A percentile compares a stretch with the other conserved stretches of the same genome.
Conservation (phyloP, 2,329 filamentous ascomycete genomes). For the Periconia digitata region DNA sequence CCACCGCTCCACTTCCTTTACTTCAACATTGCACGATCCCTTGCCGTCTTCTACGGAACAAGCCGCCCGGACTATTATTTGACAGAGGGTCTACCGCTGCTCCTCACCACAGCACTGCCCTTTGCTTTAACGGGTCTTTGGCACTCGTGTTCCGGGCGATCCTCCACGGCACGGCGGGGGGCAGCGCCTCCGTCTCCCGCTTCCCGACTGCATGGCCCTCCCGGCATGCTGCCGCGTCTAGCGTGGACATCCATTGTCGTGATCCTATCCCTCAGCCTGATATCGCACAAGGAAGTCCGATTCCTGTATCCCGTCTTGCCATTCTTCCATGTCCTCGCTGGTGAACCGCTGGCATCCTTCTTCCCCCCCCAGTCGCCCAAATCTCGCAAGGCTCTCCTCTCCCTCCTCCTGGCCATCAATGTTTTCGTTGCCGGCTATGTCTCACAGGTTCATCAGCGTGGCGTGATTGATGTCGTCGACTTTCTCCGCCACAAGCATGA, state of each 20-base stretch:
- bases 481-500: constrained; percentile 78
- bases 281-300: constrained; percentile 95
- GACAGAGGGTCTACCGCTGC: constrained; percentile 82
- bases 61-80: constrained; percentile 94
- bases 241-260: constrained; percentile 55
- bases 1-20: constrained; percentile 84
- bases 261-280: constrained; percentile 70
- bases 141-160: constrained; percentile 31
- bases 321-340: constrained; percentile 78
- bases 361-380: constrained; percentile 50
- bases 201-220: constrained; percentile 8
- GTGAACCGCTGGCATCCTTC: constrained; percentile 65
- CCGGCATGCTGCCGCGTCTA: constrained; percentile 27
- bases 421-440: constrained; percentile 72
- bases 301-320: constrained; percentile 95
- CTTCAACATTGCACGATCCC: constrained; percentile 84
- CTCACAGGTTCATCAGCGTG: constrained; percentile 73
- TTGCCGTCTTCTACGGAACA: constrained; percentile 88
- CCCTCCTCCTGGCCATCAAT: constrained; percentile 64
- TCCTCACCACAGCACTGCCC: constrained; percentile 80
- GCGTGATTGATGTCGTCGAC: constrained; percentile 71
- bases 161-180: not conserved
- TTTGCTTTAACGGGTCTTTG: constrained; percentile 70
- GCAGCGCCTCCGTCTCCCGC: not conserved
- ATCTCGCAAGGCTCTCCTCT: constrained; percentile 55